Percentiles rank a stretch among this genome's conserved stretches.
Conservation (phyloP, 306 rosid genomes). For the Albizia julibrissin region DNA sequence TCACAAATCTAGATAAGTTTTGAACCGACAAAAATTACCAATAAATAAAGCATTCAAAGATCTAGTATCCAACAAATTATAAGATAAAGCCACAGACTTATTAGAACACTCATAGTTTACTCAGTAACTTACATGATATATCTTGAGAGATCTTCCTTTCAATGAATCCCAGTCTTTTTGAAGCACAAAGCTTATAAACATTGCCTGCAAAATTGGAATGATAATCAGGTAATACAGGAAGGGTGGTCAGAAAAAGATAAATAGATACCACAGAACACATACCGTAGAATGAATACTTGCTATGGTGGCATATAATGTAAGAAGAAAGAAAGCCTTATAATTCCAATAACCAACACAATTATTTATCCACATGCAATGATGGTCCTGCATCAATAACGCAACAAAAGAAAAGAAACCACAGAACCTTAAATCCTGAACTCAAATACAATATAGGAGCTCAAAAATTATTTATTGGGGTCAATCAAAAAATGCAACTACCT, state of each 20-base stretch:
- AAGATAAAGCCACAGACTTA: not conserved
- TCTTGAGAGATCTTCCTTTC: not conserved
- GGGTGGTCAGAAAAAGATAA: not conserved
- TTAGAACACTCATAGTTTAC: not conserved
- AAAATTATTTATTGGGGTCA: not conserved
- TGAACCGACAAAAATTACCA: not conserved
- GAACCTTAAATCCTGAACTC: constrained; percentile 33
- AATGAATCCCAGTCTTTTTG: not conserved
- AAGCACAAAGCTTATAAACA: not conserved
- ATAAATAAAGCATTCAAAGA: not conserved
- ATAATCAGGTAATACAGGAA: not conserved
- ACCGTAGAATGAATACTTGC: constrained; percentile 92
- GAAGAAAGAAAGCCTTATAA: constrained; percentile 86
- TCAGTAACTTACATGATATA: not conserved
- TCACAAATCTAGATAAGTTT: not conserved
- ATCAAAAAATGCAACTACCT: constrained; percentile 15
- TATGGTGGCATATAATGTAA: constrained; percentile 73
- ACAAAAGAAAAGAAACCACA: not conserved
- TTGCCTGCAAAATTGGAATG: not conserved
- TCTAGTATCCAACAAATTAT: not conserved
- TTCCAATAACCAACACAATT: constrained; percentile 94
- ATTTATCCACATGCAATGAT: constrained; percentile 97
- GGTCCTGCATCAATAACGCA: constrained; percentile 51
- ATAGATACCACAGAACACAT: constrained; percentile 29
- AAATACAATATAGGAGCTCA: not conserved